Evolutionary conservation across 805 yeast species (phyloP).

Genomic region (Starmerella bombicola): DNA sequence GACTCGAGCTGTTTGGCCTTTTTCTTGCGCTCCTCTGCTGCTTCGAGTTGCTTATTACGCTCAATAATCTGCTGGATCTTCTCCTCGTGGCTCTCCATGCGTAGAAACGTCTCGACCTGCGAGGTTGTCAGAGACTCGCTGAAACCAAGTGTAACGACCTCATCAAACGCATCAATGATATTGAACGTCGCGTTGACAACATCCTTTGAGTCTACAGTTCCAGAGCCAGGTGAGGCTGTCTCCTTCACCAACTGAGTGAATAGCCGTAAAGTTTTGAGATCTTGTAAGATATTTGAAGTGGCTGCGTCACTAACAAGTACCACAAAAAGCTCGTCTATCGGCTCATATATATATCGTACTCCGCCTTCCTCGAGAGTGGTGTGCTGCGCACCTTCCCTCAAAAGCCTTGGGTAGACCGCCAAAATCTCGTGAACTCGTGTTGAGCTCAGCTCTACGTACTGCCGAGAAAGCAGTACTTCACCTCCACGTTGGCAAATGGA

Average conservation of each 20-base stretch:
- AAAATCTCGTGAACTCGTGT: conserved; percentile 77
- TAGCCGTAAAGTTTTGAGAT: conserved; percentile 78
- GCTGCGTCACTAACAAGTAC: conserved; percentile 77
- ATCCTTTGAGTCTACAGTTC: conserved; percentile 54
- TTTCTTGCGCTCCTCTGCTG: conserved; percentile 91
- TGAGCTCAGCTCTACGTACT: conserved; percentile 70
- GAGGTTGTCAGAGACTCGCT: conserved; percentile 69
- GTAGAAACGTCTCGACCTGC: conserved; percentile 80
- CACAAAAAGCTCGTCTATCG: conserved; percentile 84
- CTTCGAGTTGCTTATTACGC: conserved; percentile 91
- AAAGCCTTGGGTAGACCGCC: conserved; percentile 71
- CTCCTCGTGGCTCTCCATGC: conserved; percentile 98
- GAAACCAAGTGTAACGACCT: conserved; percentile 78
- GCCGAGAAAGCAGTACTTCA: conserved; percentile 82
- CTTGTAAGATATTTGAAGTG: conserved; percentile 84
- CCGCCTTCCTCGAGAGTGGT: conserved; percentile 88
- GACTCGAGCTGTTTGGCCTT: conserved; percentile 68
- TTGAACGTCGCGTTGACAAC: conserved; percentile 77
- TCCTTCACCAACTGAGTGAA: conserved; percentile 73
- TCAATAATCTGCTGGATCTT: conserved; percentile 96
- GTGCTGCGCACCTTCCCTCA: conserved; percentile 65
- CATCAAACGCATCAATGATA: conserved; percentile 84
- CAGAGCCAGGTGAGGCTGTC: conserved; percentile 32
- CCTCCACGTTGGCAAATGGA: conserved; percentile 91
- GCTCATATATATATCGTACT: conserved; percentile 89